Evolutionary conservation across 768 basidiomycete species (phyloP), one percentile per base, ranked within the genome.

Genomic region (Rossbeevera mucosa): DNA sequence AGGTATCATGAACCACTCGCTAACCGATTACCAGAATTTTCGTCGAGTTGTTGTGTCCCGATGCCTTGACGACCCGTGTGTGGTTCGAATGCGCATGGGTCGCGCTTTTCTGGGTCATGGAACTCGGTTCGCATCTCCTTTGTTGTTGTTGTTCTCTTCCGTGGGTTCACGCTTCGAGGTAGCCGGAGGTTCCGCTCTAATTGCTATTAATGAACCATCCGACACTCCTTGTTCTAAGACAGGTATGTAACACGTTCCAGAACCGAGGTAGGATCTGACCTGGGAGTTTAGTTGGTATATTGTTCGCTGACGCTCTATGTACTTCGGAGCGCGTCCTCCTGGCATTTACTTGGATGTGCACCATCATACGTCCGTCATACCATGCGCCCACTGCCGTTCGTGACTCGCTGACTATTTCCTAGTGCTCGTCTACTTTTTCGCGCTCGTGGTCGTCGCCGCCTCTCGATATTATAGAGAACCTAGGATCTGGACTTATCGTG

Each of bases 1-100:
- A 9, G 8, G 16, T 5, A 16, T 40, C 7, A 12, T 16, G n/a
- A 5, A 50, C 48, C 26, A 49, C 50, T 51, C 43, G 58, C 22
- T 36, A 31, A 59, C 13, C 22, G 16, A 46, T n/a, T 50, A 18
- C 18, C 44, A 81, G 79, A 62, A 75, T 79, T 42, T 83, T 85
- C 55, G 64, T 80, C 33, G 86, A 88, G 65, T 65, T 88, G 30
- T 60, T 78, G 21, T 74, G 75, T 18, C 74, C 70, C 54, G 70
- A 78, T 64, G 67, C 79, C 7, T 63, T 85, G 41, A 75, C 81
- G 20, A 76, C 77, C 21, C 77, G 75, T n/a, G 80, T 88, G 14
- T 87, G 84, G 83, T 85, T 88, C 56, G 88, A 90, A 63, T 79
- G 77, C 57, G 44, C 67, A 21, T 89, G 86, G 86, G 69, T 82